Conservation (phyloP, 2,329 filamentous ascomycete genomes). For the Aurifilum marmelostoma region DNA sequence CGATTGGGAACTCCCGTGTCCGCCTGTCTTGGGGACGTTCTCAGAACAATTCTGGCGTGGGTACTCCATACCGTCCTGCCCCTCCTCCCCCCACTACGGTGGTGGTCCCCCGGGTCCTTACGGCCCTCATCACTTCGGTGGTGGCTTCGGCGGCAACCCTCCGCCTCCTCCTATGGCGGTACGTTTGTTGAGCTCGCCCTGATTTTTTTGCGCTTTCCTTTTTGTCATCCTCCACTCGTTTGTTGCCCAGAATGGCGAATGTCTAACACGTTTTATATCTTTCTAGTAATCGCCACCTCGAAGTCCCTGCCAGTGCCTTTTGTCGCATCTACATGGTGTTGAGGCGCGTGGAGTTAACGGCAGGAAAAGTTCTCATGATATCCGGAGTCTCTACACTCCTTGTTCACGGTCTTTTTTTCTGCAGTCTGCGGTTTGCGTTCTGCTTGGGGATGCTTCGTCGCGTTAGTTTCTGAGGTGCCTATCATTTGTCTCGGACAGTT, state of each 20-base stretch:
- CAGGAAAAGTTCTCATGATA: slow-evolving; percentile 30
- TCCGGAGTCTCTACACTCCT: slow-evolving; percentile 26
- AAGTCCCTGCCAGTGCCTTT: slow-evolving; percentile 30
- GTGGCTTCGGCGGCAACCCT: slow-evolving; percentile 31
- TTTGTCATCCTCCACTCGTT: neutral
- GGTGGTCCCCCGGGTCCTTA: slow-evolving; percentile 46
- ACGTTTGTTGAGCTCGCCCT: slow-evolving; percentile 22
- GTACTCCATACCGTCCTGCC: slow-evolving; percentile 94
- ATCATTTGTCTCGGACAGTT: neutral
- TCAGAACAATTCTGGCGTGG: slow-evolving; percentile 98
- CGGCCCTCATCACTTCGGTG: slow-evolving; percentile 52
- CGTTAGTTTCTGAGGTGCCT: slow-evolving; percentile 3
- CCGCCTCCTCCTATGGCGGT: slow-evolving; percentile 29
- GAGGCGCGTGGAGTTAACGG: slow-evolving; percentile 30
- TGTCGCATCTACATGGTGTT: slow-evolving; percentile 31
- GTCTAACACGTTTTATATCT: slow-evolving; percentile 7
- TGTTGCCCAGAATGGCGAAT: neutral
- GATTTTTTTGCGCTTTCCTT: neutral
- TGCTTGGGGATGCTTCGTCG: slow-evolving; percentile 26
- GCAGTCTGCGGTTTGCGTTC: slow-evolving; percentile 25
- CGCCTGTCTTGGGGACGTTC: slow-evolving; percentile 96
- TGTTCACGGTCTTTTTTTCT: slow-evolving; percentile 28
- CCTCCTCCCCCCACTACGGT: slow-evolving; percentile 65
- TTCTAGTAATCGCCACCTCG: slow-evolving; percentile 25
- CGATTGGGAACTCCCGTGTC: slow-evolving; percentile 97